Evolutionary conservation across 2,329 filamentous ascomycete genomes (phyloP), one percentile per base, ranked within the genome.

Genomic region (Alternaria atra): DNA sequence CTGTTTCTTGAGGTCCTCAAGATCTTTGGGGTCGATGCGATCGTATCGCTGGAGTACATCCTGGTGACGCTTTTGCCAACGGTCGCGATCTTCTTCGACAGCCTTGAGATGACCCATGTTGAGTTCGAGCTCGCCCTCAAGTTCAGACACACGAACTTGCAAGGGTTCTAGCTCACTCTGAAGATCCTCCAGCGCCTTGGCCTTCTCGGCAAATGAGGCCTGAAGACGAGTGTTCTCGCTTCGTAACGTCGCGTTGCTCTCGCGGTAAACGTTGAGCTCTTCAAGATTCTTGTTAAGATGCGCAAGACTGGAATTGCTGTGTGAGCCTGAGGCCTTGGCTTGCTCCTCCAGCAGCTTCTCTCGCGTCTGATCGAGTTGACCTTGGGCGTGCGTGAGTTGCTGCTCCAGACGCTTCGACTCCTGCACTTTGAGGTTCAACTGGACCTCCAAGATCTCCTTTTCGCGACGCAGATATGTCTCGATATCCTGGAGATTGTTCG

Each of bases 371-470:
- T 99, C 95, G 7, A 99, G 88, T 76, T 98, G 93, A 23, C 88
- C 88, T 71, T 95, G 92, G 8, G 90, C 86, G 75, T 97, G 94
- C 52, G 97, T 91, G 25, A 97, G 86, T 74, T 98, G 93, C 71
- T 97, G 93, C 73, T 94, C 92, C 42, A 97, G 81, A 55, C 95
- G 89, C 80, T 96, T 97, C 55, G 89, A 86, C 79, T 99, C 95
- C 71, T 97, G 92, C 0, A 89, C 85, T 71, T 94, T 94, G 44
- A 98, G 84, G 69, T 97, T 94, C 71, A 93, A 91, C 73, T 98
- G 94, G n/a, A 97, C 92, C 70, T 99, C 94, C 8, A 97, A 86
- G 67, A 99, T 98, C 76, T 98, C 95, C 83, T 98, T 99, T 80
- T 99, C 96, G 42, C 93, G 91, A 46, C 94, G 90, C 63, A 99